These are phyloP conservation scores for Zygnema circumcarinatum DNA, from an alignment of 139 green algal genomes.

Conservation along the genomic window DNA sequence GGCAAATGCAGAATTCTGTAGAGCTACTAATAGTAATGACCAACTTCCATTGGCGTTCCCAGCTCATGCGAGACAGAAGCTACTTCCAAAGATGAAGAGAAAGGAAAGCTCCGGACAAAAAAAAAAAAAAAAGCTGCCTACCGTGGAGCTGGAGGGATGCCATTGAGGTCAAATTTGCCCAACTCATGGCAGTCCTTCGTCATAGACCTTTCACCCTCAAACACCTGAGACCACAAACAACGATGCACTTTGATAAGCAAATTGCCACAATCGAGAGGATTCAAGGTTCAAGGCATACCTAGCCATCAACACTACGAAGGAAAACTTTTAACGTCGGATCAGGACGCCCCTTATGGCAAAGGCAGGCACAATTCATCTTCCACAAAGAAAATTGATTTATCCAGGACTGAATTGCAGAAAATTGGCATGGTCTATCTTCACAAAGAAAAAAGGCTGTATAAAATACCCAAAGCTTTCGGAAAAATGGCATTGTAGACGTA, in stretches of 20 bases:
- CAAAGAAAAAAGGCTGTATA: not conserved
- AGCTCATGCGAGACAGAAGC: not conserved
- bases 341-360: not conserved
- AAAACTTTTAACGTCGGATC: not conserved
- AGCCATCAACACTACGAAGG: too few species aligned
- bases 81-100: slow-evolving; percentile 8
- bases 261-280: too few species aligned
- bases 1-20: not conserved
- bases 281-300: too few species aligned
- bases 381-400: not conserved
- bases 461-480: not conserved
- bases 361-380: not conserved
- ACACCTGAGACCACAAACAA: slow-evolving; percentile 57
- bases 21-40: not conserved
- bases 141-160: slow-evolving; percentile 66
- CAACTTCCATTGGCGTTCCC: not conserved
- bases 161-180: slow-evolving; percentile 71
- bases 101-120: too few species aligned
- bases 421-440: not conserved
- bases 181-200: slow-evolving; percentile 71
- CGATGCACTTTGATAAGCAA: too few species aligned
- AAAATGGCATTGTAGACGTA: not conserved
- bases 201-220: slow-evolving; percentile 71
- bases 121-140: slow-evolving; percentile 9
- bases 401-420: not conserved